Percentiles rank a stretch among this genome's conserved stretches.
Conservation (phyloP, 1,284 basidiomycete species). For the Sphaerobolus stellatus region DNA sequence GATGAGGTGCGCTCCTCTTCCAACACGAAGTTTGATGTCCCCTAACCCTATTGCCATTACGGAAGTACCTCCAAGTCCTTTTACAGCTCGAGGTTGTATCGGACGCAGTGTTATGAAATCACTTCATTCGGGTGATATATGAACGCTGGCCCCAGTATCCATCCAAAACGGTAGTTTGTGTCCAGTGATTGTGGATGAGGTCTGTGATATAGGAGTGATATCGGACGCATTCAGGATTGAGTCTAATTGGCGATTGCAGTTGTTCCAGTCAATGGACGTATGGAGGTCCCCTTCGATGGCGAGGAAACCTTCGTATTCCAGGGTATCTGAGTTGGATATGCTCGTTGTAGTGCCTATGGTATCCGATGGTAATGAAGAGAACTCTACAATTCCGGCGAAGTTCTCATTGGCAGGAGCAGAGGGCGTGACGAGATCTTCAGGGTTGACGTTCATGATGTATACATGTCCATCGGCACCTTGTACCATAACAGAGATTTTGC, state of each 20-base stretch:
- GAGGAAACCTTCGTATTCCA: not conserved
- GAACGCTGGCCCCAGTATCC: slow-evolving; percentile 30
- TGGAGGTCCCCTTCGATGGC: not conserved
- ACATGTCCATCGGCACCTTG: not conserved
- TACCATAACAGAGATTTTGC: not conserved
- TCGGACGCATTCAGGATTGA: not conserved
- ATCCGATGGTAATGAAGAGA: not conserved
- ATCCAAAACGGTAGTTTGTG: slow-evolving; percentile 24
- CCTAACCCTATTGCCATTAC: slow-evolving; percentile 33
- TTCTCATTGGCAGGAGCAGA: not conserved
- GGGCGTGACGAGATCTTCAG: not conserved
- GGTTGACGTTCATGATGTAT: not conserved
- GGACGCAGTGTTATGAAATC: slow-evolving; percentile 30
- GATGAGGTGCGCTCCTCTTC: slow-evolving; percentile 10
- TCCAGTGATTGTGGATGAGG: too few relatives aligned
- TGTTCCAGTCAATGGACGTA: not conserved
- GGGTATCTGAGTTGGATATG: too few relatives aligned
- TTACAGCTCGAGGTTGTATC: slow-evolving; percentile 26
- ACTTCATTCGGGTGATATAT: slow-evolving; percentile 26
- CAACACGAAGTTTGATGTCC: slow-evolving; percentile 25
- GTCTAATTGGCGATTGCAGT: not conserved
- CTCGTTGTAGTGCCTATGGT: not conserved
- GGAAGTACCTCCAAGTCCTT: slow-evolving; percentile 31
- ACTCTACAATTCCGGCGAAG: not conserved
- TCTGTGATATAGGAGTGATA: not conserved